Percentiles rank a stretch among this genome's conserved stretches.
Conservation (phyloP, 1,284 basidiomycete species). For the Ganoderma multipileum region DNA sequence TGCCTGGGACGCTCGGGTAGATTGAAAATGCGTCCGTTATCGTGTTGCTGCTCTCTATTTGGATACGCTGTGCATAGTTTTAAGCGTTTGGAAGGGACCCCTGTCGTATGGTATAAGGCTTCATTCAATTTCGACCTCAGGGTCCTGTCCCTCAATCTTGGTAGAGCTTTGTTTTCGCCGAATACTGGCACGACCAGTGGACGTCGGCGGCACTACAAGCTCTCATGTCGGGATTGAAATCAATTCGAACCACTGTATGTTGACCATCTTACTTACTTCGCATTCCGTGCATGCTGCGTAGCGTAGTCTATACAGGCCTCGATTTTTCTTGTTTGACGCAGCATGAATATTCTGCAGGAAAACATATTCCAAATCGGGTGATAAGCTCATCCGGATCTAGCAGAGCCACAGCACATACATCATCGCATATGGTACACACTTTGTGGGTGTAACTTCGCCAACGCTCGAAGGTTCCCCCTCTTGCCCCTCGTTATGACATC, state of each 20-base stretch:
- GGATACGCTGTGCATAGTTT: background rate
- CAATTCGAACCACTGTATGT: background rate
- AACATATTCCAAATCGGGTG: constrained; percentile 1
- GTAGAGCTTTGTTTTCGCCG: background rate
- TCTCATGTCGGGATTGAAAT: no score
- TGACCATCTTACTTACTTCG: background rate
- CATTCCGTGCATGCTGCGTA: background rate
- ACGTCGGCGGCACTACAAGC: no score
- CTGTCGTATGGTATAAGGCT: background rate
- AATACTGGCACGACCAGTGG: no score
- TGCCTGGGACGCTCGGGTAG: constrained; percentile 25
- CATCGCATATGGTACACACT: background rate
- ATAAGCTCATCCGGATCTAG: background rate
- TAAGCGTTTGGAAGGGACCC: background rate
- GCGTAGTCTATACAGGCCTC: background rate
- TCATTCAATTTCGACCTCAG: background rate
- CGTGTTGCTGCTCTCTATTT: background rate
- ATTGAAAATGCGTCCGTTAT: background rate
- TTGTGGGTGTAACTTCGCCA: background rate
- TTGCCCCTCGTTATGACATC: background rate
- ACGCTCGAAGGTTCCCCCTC: background rate
- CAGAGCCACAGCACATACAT: background rate
- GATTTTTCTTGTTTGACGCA: constrained; percentile 1
- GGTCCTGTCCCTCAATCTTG: background rate
- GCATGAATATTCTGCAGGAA: background rate